These are phyloP conservation scores for Colletotrichum spinosum DNA, from an alignment of 2,329 filamentous ascomycete species.

Conservation along the genomic window DNA sequence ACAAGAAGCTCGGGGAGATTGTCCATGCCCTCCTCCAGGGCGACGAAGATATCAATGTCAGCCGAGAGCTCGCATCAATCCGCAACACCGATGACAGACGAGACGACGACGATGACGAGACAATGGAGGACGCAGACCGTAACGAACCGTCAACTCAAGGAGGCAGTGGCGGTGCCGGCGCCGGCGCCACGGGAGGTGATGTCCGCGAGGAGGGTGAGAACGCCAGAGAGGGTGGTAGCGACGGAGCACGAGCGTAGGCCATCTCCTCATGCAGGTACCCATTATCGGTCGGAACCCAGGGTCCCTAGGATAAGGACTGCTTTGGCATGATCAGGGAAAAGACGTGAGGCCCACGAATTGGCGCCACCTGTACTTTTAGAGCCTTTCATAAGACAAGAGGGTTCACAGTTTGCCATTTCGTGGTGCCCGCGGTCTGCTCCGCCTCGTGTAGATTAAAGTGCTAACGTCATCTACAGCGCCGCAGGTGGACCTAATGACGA, in stretches of 20 bases:
- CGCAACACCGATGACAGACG: constrained; percentile 60
- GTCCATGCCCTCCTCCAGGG: constrained; percentile 88
- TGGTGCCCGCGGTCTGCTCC: constrained; percentile 27
- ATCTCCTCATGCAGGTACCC: constrained; percentile 29
- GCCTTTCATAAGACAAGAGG: constrained; percentile 37
- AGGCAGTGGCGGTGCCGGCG: constrained; percentile 83
- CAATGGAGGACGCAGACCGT: constrained; percentile 79
- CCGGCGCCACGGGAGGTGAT: constrained; percentile 91
- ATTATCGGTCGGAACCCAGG: constrained; percentile 22
- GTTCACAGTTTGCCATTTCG: constrained; percentile 33
- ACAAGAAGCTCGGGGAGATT: constrained; percentile 88
- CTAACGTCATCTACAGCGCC: constrained; percentile 34
- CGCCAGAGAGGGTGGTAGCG: constrained; percentile 91
- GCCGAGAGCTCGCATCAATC: constrained; percentile 75
- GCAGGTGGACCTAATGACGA: constrained; percentile 59
- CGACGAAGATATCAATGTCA: constrained; percentile 82
- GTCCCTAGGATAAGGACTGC: constrained; percentile 18
- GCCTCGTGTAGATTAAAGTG: constrained; percentile 11
- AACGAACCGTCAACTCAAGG: constrained; percentile 65
- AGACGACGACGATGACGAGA: constrained; percentile 77
- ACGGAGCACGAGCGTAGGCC: constrained; percentile 99
- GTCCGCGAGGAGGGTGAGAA: constrained; percentile 89
- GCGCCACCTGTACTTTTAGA: constrained; percentile 44
- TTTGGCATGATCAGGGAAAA: constrained; percentile 25
- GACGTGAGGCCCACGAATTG: constrained; percentile 22